phyloP scores from a whole-genome alignment of 176 grass and related monocot species.

The Ampelocalamus luodianensis region DNA sequence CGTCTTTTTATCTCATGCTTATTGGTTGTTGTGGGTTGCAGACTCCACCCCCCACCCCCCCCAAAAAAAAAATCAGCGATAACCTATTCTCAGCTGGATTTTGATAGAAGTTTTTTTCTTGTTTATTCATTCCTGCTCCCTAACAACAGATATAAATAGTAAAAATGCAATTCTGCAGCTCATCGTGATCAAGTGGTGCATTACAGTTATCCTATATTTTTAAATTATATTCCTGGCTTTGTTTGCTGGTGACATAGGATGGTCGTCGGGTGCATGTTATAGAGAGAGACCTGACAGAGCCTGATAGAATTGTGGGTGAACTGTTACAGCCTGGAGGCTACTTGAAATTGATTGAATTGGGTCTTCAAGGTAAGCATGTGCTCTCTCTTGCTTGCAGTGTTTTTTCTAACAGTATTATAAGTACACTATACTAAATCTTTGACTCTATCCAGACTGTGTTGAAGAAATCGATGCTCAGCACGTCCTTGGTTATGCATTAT shows the following conservation, averaged over 20 bases:
- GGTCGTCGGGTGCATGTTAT: slow-evolving; percentile 87
- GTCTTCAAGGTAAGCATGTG: slow-evolving; percentile 66
- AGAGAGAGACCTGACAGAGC: slow-evolving; percentile 94
- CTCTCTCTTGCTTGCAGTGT: background rate
- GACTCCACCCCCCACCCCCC: too few species aligned
- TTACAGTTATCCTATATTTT: slow-evolving; percentile 6
- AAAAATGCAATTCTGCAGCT: background rate
- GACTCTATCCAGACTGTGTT: slow-evolving; percentile 73
- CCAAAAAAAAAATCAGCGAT: too few species aligned
- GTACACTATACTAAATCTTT: slow-evolving; percentile 28
- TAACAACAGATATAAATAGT: background rate
- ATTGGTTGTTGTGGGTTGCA: slow-evolving; percentile 9
- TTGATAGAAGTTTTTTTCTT: background rate
- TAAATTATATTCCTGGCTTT: slow-evolving; percentile 28
- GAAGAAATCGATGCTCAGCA: slow-evolving; percentile 93
- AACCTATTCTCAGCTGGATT: background rate
- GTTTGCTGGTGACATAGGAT: slow-evolving; percentile 64
- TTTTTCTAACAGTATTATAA: background rate
- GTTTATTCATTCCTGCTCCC: background rate
- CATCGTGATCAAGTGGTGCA: background rate
- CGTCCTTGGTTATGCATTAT: slow-evolving; percentile 86
- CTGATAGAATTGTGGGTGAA: slow-evolving; percentile 97
- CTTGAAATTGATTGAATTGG: slow-evolving; percentile 87
- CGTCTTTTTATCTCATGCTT: background rate
- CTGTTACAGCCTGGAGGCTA: slow-evolving; percentile 95